phyloP scores from a whole-genome alignment of 257 asterid genomes.

The Fraxinus anomala region DNA sequence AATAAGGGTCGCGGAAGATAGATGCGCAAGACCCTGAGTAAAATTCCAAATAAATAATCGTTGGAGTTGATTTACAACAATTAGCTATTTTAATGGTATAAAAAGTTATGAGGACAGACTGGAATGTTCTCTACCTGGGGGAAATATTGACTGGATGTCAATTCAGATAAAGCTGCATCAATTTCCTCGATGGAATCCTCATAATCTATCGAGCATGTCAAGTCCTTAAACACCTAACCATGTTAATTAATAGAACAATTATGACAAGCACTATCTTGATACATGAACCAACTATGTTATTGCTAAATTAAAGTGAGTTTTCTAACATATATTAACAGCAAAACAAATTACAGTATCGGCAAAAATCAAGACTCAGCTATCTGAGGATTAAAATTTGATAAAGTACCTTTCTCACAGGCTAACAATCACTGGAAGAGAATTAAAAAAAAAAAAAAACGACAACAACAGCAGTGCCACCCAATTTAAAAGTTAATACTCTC shows the following conservation, averaged over 20 bases:
- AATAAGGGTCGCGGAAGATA: constrained; percentile 52
- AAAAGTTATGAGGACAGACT: background rate
- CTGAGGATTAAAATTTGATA: no score
- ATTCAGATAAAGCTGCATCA: constrained; percentile 54
- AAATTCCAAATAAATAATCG: constrained; percentile 4
- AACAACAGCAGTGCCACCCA: background rate
- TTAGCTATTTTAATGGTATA: constrained; percentile 6
- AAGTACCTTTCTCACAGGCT: background rate
- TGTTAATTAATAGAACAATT: background rate
- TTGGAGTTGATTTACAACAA: background rate
- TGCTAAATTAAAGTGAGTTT: background rate
- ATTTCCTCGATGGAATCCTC: constrained; percentile 55
- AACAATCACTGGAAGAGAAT: background rate
- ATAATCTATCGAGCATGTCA: constrained; percentile 49
- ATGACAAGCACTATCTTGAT: background rate
- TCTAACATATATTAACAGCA: no score
- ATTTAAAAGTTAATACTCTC: background rate
- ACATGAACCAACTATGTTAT: background rate
- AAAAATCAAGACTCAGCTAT: no score
- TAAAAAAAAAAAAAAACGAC: background rate
- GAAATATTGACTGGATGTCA: constrained; percentile 45
- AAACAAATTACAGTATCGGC: no score
- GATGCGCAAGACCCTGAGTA: constrained; percentile 57
- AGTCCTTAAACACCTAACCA: constrained; percentile 50
- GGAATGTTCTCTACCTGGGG: constrained; percentile 55